Conservation (phyloP, 2,329 filamentous ascomycete genomes). For the Diaporthe vexans region DNA sequence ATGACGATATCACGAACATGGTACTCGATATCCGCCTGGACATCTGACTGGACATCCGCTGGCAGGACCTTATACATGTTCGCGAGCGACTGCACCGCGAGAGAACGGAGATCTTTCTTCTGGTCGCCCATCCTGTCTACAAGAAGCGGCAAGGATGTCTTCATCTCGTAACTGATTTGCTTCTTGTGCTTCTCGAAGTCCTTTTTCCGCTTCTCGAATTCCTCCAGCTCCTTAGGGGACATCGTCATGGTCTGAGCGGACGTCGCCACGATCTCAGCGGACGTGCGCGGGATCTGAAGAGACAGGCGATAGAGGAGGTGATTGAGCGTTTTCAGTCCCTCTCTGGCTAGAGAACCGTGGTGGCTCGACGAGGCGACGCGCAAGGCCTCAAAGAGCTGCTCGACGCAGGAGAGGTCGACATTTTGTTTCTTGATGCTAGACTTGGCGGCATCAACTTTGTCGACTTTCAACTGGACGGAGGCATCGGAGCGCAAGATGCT, state of each 20-base stretch:
- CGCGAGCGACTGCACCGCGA: slow-evolving; percentile 81
- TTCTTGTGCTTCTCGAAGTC: slow-evolving; percentile 49
- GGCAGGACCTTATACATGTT: slow-evolving; percentile 82
- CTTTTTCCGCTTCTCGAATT: no score
- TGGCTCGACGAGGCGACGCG: slow-evolving; percentile 81
- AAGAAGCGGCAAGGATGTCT: slow-evolving; percentile 79
- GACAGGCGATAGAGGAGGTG: no score
- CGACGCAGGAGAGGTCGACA: slow-evolving; percentile 71
- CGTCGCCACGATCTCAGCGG: no score
- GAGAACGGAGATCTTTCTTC: slow-evolving; percentile 84
- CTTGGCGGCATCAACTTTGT: slow-evolving; percentile 81
- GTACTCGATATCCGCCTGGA: slow-evolving; percentile 78
- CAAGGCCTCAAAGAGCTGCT: slow-evolving; percentile 85
- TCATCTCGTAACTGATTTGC: slow-evolving; percentile 77
- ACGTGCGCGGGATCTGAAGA: no score
- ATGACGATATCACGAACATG: slow-evolving; percentile 84
- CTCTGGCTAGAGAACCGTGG: slow-evolving; percentile 82
- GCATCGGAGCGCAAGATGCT: slow-evolving; percentile 71
- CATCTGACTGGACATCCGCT: slow-evolving; percentile 76
- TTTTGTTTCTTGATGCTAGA: slow-evolving; percentile 93
- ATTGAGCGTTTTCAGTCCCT: slow-evolving; percentile 86
- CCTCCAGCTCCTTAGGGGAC: no score
- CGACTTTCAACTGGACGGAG: slow-evolving; percentile 78
- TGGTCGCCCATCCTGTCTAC: slow-evolving; percentile 89
- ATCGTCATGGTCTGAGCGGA: no score